A percentile compares a stretch with the other conserved stretches of the same genome.
Evolutionary conservation across 139 green algal genomes (phyloP).

Genomic region (Tetradesmus obliquus): DNA sequence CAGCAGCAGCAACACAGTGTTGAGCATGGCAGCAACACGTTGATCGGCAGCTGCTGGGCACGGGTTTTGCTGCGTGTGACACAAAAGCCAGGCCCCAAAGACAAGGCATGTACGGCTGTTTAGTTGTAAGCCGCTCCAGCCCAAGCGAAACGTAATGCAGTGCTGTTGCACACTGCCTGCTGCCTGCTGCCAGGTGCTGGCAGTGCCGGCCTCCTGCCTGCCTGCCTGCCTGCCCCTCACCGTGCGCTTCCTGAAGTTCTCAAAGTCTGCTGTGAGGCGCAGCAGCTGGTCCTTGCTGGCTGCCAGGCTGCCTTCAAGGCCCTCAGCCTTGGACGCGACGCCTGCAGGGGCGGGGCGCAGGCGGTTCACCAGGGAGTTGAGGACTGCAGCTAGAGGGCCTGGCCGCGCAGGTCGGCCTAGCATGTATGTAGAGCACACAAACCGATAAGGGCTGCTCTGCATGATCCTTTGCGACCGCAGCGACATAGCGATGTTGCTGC

Average conservation of each 20-base stretch:
- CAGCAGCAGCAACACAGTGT: neutral
- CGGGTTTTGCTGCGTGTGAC: neutral
- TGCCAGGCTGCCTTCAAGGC: slow-evolving; percentile 51
- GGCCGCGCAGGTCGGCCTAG: neutral
- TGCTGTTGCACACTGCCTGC: neutral
- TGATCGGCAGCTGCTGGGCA: neutral
- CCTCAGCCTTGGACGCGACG: slow-evolving; percentile 44
- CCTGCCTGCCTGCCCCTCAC: slow-evolving; percentile 25
- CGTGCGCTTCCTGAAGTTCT: slow-evolving; percentile 98
- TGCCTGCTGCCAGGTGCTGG: neutral
- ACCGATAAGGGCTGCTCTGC: neutral
- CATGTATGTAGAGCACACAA: neutral
- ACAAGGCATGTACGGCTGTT: neutral
- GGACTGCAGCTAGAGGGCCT: neutral
- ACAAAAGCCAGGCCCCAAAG: neutral
- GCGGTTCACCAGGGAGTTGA: neutral
- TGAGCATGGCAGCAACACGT: neutral
- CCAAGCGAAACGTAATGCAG: too few relatives aligned
- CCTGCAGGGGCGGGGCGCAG: neutral
- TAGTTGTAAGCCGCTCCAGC: too few relatives aligned
- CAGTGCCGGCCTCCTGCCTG: too few relatives aligned
- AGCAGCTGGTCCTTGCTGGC: slow-evolving; percentile 87
- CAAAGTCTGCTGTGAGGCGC: slow-evolving; percentile 96
- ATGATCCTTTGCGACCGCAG: neutral
- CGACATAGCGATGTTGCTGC: too few relatives aligned